Base-by-base conservation (phyloP, 106 monocot genomes). In the Agapanthus africanus region DNA sequence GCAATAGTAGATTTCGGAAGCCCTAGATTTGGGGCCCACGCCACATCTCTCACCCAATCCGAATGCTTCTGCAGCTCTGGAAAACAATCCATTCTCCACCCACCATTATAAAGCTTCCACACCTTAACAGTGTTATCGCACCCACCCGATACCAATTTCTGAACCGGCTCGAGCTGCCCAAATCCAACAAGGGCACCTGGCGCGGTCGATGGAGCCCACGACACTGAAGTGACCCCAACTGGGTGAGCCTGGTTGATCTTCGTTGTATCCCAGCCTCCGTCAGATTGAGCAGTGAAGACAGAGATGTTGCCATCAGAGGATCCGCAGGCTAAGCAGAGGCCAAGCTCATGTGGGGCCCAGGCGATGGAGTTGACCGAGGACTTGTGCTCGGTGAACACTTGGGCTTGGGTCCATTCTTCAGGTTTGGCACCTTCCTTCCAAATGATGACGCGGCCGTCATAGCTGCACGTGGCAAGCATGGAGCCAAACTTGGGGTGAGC, bases 41-140 rank as follows among this genome's bases (percentile, higher is more conserved):
- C 70, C 23, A 77, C 76, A 31, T 77, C 76, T 21, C 76, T 77
- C 50, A 77, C 76, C 76, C 76, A 77, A 38, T 77, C 76, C 2
- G 39, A 34, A 22, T 77, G 76, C 70, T 69, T 77, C 30, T 77
- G 70, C 16, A 77, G 76, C 9, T 69, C 76, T 1, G 76, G 76
- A 21, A 77, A 70, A 21, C 76, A 77, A 9, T 77, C 76, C 76
- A 77, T 70, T 52, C 50, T 77, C 76, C 76, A 70, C 7, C 50
- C 62, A 7, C 76, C 76, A 11, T 70, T 77, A 32, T 77, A 44
- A 0, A 77, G 64, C 52, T 77, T 77, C 76, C 76, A 70, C 16
- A 77, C 76, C 36, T 77, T 77, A 7, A 77, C 70, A 0, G 70
- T 77, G 52, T 77, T 77, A 40, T 77, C 76, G 32, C 76, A 77